Evolutionary conservation across 2,329 filamentous ascomycete species (phyloP).

Genomic region (Xenoacremonium recifei): DNA sequence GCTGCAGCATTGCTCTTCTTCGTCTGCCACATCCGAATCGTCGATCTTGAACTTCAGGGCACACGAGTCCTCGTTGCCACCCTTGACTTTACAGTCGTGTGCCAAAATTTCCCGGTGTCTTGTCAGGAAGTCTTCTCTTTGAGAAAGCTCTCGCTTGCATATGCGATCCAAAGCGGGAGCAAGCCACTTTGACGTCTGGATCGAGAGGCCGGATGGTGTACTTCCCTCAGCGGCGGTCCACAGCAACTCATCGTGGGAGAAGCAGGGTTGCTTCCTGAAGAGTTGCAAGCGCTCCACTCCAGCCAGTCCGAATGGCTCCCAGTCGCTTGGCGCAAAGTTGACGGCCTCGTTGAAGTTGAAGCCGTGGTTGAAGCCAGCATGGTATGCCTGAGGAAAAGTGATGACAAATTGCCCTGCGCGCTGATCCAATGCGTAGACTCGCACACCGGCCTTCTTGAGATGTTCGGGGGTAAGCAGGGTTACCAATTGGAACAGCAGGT

Average conservation of each 20-base stretch:
- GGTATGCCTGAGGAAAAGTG: slow-evolving; percentile 95
- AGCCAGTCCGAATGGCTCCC: slow-evolving; percentile 87
- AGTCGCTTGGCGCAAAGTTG: slow-evolving; percentile 93
- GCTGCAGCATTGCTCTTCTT: slow-evolving; percentile 89
- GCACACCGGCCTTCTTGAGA: slow-evolving; percentile 86
- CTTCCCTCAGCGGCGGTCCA: slow-evolving; percentile 85
- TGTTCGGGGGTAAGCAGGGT: slow-evolving; percentile 92
- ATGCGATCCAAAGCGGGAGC: slow-evolving; percentile 82
- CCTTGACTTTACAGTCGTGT: slow-evolving; percentile 50
- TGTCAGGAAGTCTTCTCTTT: slow-evolving; percentile 66
- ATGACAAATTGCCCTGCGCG: slow-evolving; percentile 94
- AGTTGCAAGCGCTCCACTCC: slow-evolving; percentile 84
- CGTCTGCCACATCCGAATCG: slow-evolving; percentile 77
- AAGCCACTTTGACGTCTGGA: slow-evolving; percentile 93
- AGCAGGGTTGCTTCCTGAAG: slow-evolving; percentile 90
- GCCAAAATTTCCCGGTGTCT: slow-evolving; percentile 57
- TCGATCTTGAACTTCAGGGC: slow-evolving; percentile 62
- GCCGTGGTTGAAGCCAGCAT: slow-evolving; percentile 96
- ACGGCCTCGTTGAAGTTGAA: slow-evolving; percentile 99
- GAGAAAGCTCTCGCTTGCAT: slow-evolving; percentile 66
- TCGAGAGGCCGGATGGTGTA: slow-evolving; percentile 61
- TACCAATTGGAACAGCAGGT: slow-evolving; percentile 95
- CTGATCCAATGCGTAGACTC: slow-evolving; percentile 94
- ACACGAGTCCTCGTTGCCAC: slow-evolving; percentile 51
- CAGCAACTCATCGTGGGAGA: slow-evolving; percentile 93